A percentile compares a stretch with the other conserved stretches of the same genome.
phyloP scores from a whole-genome alignment of 2,329 filamentous ascomycete species.

The Magnaporthiopsis incrustans region DNA sequence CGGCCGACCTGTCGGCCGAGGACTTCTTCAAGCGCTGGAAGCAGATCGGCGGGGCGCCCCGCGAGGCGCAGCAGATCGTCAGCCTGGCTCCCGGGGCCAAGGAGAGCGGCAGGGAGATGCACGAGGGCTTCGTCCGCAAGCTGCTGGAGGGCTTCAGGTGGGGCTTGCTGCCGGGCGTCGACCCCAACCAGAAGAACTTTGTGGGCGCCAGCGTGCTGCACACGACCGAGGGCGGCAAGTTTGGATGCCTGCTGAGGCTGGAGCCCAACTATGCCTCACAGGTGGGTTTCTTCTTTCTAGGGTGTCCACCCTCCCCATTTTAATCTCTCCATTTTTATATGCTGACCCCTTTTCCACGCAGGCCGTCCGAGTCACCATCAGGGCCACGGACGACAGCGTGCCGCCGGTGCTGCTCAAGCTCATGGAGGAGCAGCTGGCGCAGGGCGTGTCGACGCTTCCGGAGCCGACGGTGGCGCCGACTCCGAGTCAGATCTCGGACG shows the following conservation, averaged over 20 bases:
- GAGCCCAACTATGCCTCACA: constrained; percentile 90
- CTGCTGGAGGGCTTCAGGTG: constrained; percentile 81
- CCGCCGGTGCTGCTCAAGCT: constrained; percentile 71
- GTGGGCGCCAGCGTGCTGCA: constrained; percentile 85
- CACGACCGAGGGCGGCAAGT: constrained; percentile 78
- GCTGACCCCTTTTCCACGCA: constrained; percentile 26
- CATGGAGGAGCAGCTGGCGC: constrained; percentile 76
- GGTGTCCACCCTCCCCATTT: too few relatives aligned
- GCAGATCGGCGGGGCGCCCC: constrained; percentile 82
- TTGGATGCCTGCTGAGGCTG: constrained; percentile 84
- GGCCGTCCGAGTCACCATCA: constrained; percentile 94
- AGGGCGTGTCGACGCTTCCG: constrained; percentile 35
- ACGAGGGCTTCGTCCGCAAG: constrained; percentile 60
- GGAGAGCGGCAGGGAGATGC: constrained; percentile 55
- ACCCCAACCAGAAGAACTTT: constrained; percentile 88
- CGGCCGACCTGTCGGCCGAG: constrained; percentile 74
- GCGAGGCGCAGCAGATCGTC: constrained; percentile 86
- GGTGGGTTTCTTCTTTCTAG: constrained; percentile 45
- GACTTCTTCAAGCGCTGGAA: constrained; percentile 99
- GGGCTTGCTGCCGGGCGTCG: constrained; percentile 77
- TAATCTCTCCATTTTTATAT: not conserved
- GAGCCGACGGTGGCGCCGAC: constrained; percentile 34
- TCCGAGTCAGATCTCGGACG: constrained; percentile 43
- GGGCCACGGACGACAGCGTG: constrained; percentile 86
- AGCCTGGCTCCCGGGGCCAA: constrained; percentile 44